Evolutionary conservation across 345 rosid species (phyloP), one percentile per base, ranked within the genome.

Genomic region (Pelargonium nanum): DNA sequence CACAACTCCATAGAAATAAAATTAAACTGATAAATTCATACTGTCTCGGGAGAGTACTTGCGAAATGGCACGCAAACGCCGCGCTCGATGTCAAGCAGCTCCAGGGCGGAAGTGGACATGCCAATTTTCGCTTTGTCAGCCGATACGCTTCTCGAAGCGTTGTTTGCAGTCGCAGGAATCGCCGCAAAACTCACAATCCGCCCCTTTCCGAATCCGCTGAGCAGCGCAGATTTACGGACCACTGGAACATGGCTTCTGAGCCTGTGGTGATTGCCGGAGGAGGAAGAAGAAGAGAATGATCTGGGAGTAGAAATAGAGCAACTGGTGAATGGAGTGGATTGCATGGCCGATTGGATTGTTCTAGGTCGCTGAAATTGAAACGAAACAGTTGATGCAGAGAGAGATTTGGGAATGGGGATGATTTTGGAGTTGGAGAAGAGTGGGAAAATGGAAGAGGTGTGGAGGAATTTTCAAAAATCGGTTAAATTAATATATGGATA

Each of bases 51-150:
- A 62, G 96, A 65, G 74, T 92, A 92, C 85, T 92, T 92, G 83
- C 98, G 85, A 78, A 92, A 92, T 0, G 98, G 96, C 61, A 88
- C 75, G 71, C 98, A 92, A 26, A 92, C 98, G 65, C 98, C 96
- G 68, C 98, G 87, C 70, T 92, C 98, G 70, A 92, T 83, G 75
- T 92, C 98, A 15, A 92, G 87, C 78, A 67, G 88, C 53, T 92
- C 96, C 84, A 92, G 56, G 58, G 96, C 96, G 44, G 65, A 59
- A 67, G 85, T 88, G 45, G 94, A 84, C 45, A 65, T 75, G 32
- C 28, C 61, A 1, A 54, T 12, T 22, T 26, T 34, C 45, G 12
- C 45, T 34, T 15, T 34, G 13, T 34, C 45, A 8, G n/a, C n/a
- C n/a, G n/a, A n/a, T n/a, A n/a, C n/a, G n/a, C n/a, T n/a, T n/a